These are phyloP conservation scores for Cladosporium sp. DNA, from an alignment of 2,329 filamentous ascomycete species.

Conservation along the genomic window DNA sequence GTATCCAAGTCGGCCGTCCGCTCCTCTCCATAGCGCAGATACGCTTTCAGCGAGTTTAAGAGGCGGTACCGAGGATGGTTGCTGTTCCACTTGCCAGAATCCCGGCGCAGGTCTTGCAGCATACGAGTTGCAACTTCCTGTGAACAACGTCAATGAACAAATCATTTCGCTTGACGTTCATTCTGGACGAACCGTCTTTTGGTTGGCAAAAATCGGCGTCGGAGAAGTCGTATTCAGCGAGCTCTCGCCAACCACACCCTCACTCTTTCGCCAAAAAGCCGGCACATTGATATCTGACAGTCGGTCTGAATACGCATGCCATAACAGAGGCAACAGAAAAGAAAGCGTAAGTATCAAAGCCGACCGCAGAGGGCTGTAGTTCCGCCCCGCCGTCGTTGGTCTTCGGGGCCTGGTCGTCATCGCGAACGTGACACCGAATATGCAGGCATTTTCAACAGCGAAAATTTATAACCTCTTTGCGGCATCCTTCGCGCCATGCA, in stretches of 20 bases:
- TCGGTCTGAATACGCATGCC: not conserved
- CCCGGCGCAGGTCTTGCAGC: constrained; percentile 11
- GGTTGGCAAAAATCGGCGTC: not conserved
- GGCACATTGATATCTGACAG: not conserved
- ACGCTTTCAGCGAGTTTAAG: constrained; percentile 65
- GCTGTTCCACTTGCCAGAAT: constrained; percentile 16
- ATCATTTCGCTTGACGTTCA: no score
- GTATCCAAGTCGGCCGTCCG: constrained; percentile 15
- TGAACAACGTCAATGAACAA: not conserved
- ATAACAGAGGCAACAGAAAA: not conserved
- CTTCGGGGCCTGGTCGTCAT: not conserved
- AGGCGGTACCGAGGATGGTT: constrained; percentile 66
- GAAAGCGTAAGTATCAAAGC: not conserved
- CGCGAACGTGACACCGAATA: not conserved
- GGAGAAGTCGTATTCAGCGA: no score
- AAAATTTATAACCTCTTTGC: not conserved
- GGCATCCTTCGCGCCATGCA: not conserved
- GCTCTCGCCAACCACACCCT: no score
- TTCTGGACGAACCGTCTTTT: not conserved
- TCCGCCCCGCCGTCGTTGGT: not conserved
- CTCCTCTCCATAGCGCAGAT: constrained; percentile 48
- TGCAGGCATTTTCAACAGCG: not conserved
- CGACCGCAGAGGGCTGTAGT: constrained; percentile 2
- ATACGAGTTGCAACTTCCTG: constrained; percentile 5
- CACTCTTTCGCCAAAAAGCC: no score